Conservation (phyloP, 192 early-diverging fungal genomes). For the Jimgerdemannia flammicorona region DNA sequence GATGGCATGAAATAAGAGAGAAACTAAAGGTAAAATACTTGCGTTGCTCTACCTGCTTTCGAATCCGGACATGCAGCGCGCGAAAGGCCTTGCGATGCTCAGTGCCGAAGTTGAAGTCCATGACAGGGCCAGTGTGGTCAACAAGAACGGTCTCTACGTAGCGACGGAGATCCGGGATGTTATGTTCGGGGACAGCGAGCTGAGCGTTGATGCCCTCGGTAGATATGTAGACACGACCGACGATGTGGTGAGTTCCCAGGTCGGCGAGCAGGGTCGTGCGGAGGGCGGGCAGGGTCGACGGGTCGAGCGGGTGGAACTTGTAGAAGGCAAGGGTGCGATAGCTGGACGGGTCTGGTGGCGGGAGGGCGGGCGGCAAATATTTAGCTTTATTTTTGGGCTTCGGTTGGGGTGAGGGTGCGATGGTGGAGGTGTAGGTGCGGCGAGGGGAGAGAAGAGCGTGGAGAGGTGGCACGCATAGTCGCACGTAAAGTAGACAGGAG, state of each 20-base stretch:
- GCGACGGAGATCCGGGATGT: slow-evolving; percentile 41
- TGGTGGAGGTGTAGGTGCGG: background rate
- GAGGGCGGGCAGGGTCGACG: slow-evolving; percentile 22
- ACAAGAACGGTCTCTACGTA: slow-evolving; percentile 36
- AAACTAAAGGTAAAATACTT: background rate
- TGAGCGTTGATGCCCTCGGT: slow-evolving; percentile 81
- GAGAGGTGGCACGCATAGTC: background rate
- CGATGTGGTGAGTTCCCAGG: slow-evolving; percentile 46
- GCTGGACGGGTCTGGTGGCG: background rate
- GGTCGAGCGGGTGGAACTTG: slow-evolving; percentile 35
- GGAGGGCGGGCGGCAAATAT: background rate
- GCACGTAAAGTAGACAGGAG: background rate
- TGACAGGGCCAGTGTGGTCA: slow-evolving; percentile 23
- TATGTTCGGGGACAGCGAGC: slow-evolving; percentile 57
- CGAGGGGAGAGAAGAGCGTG: background rate
- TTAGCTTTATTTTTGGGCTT: background rate
- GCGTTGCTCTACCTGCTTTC: slow-evolving; percentile 39
- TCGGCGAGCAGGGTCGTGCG: slow-evolving; percentile 36
- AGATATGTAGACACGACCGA: slow-evolving; percentile 73
- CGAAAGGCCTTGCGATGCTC: slow-evolving; percentile 58
- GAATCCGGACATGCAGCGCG: slow-evolving; percentile 65
- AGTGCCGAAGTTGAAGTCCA: slow-evolving; percentile 66
- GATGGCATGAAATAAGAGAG: background rate
- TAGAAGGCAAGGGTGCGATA: slow-evolving; percentile 50
- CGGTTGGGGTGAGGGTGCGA: background rate